These are phyloP conservation scores for Suillus brevipes DNA, from an alignment of 768 basidiomycete species.

Conservation along the genomic window DNA sequence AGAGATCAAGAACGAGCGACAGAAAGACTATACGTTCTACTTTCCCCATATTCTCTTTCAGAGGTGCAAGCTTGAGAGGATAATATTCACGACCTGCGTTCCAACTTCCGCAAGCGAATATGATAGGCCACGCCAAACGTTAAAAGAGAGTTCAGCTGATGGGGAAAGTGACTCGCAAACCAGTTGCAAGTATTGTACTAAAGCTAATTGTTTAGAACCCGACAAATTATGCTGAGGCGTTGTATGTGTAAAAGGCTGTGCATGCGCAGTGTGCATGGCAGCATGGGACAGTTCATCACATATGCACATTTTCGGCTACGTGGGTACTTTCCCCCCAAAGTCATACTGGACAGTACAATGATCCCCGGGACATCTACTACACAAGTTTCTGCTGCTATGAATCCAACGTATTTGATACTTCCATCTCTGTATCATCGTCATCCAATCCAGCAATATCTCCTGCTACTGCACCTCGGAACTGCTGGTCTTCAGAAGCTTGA, in stretches of 20 bases:
- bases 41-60: constrained; percentile 47
- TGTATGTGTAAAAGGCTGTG: not conserved
- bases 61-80: not conserved
- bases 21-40: constrained; percentile 86
- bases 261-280: too few species aligned
- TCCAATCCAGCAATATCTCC: constrained; percentile 27
- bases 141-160: not conserved
- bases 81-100: not conserved
- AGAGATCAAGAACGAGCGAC: constrained; percentile 86
- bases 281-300: not conserved
- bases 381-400: not conserved
- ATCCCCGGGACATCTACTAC: not conserved
- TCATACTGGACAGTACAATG: not conserved
- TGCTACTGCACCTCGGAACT: constrained; percentile 57
- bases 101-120: not conserved
- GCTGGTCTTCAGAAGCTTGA: constrained; percentile 77
- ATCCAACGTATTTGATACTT: constrained; percentile 1
- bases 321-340: not conserved
- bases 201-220: not conserved
- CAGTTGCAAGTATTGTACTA: not conserved
- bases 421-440: constrained; percentile 17
- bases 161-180: not conserved
- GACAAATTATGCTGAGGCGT: not conserved
- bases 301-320: not conserved
- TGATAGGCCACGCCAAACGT: not conserved